Base-by-base conservation (phyloP, 345 rosid species). In the Odontarrhena argentea region DNA sequence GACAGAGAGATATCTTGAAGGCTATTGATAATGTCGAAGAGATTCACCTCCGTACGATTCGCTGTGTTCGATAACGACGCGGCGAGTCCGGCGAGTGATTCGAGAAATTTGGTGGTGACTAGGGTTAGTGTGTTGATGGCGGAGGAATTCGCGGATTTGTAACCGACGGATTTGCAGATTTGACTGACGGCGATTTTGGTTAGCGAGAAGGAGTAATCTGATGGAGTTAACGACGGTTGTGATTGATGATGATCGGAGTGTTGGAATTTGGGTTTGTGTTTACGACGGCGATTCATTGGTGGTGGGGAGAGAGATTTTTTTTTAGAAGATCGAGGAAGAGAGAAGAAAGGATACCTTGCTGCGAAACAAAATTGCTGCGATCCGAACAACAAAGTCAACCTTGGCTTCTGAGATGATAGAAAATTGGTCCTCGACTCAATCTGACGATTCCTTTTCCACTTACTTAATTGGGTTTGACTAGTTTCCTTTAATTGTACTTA, bases 141-240 rank as follows among this genome's bases (percentile, higher is more conserved):
- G 5, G 81, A 77, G 41, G 57, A 58, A 4, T 80, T 79, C 32
- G 81, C 47, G 38, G 79, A 43, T 56, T 24, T 80, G 76, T 76
- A 86, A 2, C 89, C 96, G 1, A 73, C 47, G 0, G 86, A 84
- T 60, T 36, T 74, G 79, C 91, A 88, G 25, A 83, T 79, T 77
- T 86, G 96, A 12, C 85, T 64, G 43, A 88, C 78, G 34, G 87
- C 87, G 42, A 75, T 65, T 81, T 48, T 75, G 36, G 78, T 79
- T 42, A 84, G 24, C 7, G 74, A 24, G 75, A 76, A 79, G 22
- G 80, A 64, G 66, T 67, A 83, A 6, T 78, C 80, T 11, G 77
- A 66, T 44, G 53, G 36, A 32, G 36, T 32, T 32, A 32, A 32
- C 40, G 32, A 32, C 40, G 32, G 40, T 18, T 6, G 55, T 7